Percentiles rank a stretch among this genome's conserved stretches.
phyloP scores from a whole-genome alignment of 768 basidiomycete genomes.

The Phallus indusiatus region DNA sequence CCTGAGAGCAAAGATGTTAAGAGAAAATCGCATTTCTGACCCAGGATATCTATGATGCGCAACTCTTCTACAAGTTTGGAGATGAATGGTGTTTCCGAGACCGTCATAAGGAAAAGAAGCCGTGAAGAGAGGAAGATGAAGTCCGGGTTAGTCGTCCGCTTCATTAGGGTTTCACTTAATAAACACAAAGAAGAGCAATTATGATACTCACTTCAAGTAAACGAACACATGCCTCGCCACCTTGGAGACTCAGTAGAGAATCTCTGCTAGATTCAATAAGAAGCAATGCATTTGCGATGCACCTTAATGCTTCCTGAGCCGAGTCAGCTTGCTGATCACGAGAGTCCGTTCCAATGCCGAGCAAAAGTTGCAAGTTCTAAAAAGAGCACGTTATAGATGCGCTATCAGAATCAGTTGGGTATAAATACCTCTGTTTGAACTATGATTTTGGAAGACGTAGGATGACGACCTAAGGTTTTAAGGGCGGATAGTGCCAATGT shows the following conservation, averaged over 20 bases:
- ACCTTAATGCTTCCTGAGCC: conserved; percentile 60
- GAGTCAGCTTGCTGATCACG: conserved; percentile 48
- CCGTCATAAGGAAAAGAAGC: conserved; percentile 64
- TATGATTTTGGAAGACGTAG: conserved; percentile 55
- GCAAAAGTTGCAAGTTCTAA: conserved; percentile 47
- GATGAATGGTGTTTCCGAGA: conserved; percentile 42
- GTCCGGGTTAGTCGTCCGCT: conserved; percentile 57
- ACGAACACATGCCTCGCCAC: conserved; percentile 45
- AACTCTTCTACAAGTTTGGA: conserved; percentile 51
- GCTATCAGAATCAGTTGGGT: not conserved
- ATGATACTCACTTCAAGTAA: conserved; percentile 46
- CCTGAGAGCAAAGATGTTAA: conserved; percentile 38
- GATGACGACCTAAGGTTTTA: conserved; percentile 67
- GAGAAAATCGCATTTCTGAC: conserved; percentile 50
- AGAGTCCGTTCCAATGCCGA: conserved; percentile 40
- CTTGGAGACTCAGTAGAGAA: conserved; percentile 55
- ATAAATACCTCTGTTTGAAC: conserved; percentile 30
- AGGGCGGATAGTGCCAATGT: conserved; percentile 57
- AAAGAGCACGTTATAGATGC: not conserved
- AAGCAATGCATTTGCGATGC: conserved; percentile 71
- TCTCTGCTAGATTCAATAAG: conserved; percentile 53
- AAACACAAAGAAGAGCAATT: conserved; percentile 9
- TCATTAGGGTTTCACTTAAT: conserved; percentile 2
- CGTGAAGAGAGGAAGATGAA: conserved; percentile 67
- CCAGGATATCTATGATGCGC: conserved; percentile 54